A percentile compares a stretch with the other conserved stretches of the same genome.
These are phyloP conservation scores for Venturia aucupariae DNA, from an alignment of 2,329 filamentous ascomycete genomes.

Conservation along the genomic window DNA sequence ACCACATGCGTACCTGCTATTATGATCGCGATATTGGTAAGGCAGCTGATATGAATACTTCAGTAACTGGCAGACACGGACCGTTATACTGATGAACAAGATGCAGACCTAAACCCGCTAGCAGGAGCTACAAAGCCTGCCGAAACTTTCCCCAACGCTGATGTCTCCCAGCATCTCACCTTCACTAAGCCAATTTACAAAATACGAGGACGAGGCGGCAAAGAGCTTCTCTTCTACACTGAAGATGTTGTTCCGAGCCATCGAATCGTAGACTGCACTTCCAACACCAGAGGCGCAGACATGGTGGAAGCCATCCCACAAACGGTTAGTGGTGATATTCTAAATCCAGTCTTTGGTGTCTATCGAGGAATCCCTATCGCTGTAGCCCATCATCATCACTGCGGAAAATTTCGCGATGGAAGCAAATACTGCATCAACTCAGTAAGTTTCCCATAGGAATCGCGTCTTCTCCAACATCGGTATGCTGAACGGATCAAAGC, in stretches of 20 bases:
- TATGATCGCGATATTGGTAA: slow-evolving; percentile 1
- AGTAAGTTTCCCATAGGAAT: neutral
- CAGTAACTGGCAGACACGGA: neutral
- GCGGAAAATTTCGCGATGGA: neutral
- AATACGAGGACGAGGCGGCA: neutral
- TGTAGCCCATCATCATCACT: slow-evolving; percentile 3
- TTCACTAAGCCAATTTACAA: slow-evolving; percentile 5
- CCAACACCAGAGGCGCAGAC: neutral
- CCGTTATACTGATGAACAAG: neutral
- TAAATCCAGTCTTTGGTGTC: neutral
- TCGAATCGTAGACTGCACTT: slow-evolving; percentile 2
- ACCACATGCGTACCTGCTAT: neutral
- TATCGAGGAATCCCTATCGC: slow-evolving; percentile 12
- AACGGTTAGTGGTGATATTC: neutral
- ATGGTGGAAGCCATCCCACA: neutral
- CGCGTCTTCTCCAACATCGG: neutral
- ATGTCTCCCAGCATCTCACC: neutral
- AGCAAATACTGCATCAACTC: slow-evolving; percentile 11
- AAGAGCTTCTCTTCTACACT: slow-evolving; percentile 6
- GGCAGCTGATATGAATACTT: neutral
- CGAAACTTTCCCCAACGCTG: neutral
- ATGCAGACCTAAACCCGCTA: neutral
- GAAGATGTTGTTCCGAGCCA: neutral
- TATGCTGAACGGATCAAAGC: neutral
- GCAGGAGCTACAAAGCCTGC: neutral